Evolutionary conservation across 2,329 filamentous ascomycete species (phyloP).

Genomic region (Aspergillus sp.): DNA sequence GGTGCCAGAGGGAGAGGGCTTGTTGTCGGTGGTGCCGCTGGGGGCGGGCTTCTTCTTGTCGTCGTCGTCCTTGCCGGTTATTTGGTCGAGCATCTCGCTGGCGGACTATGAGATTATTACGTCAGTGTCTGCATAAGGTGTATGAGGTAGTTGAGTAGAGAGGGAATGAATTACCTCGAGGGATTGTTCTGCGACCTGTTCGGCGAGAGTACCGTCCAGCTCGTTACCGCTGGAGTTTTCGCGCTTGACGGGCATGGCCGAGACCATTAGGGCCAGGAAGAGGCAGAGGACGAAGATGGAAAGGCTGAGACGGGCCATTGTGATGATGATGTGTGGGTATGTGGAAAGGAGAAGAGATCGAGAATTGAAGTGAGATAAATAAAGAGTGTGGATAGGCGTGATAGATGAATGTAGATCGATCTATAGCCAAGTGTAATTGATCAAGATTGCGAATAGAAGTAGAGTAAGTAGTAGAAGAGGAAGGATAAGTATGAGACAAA

Average conservation of each 20-base stretch:
- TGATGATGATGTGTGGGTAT: slow-evolving; percentile 10
- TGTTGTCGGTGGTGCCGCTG: background rate
- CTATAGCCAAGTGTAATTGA: slow-evolving; percentile 8
- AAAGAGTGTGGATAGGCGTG: slow-evolving; percentile 22
- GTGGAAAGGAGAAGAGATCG: slow-evolving; percentile 11
- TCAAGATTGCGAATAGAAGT: background rate
- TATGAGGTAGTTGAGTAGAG: no score
- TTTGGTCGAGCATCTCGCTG: slow-evolving; percentile 20
- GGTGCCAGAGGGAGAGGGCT: background rate
- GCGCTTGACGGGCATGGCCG: slow-evolving; percentile 32
- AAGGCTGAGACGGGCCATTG: slow-evolving; percentile 36
- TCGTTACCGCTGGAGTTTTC: background rate
- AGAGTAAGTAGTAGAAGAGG: background rate
- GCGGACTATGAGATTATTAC: slow-evolving; percentile 15
- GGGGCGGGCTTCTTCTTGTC: background rate
- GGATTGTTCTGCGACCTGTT: slow-evolving; percentile 9
- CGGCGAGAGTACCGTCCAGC: background rate
- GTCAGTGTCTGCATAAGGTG: no score
- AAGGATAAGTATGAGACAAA: background rate
- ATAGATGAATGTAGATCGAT: background rate
- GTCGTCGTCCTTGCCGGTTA: slow-evolving; percentile 9
- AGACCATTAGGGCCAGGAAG: slow-evolving; percentile 31
- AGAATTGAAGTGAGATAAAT: slow-evolving; percentile 7
- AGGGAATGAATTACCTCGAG: slow-evolving; percentile 21
- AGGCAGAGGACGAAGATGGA: slow-evolving; percentile 33